Conservation (phyloP, 495 filamentous ascomycete species). For the Collariella sp. region DNA sequence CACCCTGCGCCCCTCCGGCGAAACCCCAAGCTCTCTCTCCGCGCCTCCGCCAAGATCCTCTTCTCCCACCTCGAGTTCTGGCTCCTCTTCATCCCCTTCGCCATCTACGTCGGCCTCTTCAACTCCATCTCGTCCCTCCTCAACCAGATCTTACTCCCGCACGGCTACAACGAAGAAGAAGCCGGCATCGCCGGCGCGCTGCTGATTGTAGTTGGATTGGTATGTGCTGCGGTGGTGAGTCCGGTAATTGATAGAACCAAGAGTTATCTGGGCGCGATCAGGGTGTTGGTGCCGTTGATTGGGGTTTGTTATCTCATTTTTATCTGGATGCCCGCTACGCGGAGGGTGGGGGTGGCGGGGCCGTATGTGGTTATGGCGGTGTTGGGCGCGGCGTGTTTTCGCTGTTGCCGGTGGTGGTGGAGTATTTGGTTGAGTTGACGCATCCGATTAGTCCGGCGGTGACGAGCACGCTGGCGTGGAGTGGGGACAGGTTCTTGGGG, state of each 20-base stretch:
- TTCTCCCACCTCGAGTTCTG: slow-evolving; percentile 56
- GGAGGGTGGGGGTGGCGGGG: slow-evolving; percentile 45
- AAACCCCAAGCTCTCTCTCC: slow-evolving; percentile 43
- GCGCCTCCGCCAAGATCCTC: slow-evolving; percentile 44
- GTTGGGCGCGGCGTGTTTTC: slow-evolving; percentile 69
- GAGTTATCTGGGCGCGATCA: slow-evolving; percentile 65
- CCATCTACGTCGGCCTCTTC: slow-evolving; percentile 84
- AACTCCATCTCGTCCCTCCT: slow-evolving; percentile 82
- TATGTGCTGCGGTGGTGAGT: slow-evolving; percentile 62
- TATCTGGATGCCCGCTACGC: slow-evolving; percentile 68
- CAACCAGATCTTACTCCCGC: slow-evolving; percentile 80
- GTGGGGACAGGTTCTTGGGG: slow-evolving; percentile 76
- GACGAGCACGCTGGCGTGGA: slow-evolving; percentile 74
- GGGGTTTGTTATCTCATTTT: slow-evolving; percentile 64
- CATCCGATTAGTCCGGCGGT: slow-evolving; percentile 85
- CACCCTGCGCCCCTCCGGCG: slow-evolving; percentile 47
- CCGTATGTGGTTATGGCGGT: slow-evolving; percentile 64
- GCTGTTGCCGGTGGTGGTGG: slow-evolving; percentile 74
- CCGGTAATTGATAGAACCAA: slow-evolving; percentile 83
- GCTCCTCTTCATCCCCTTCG: slow-evolving; percentile 66
- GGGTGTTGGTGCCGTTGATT: slow-evolving; percentile 65
- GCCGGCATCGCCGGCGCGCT: slow-evolving; percentile 84
- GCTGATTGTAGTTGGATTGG: slow-evolving; percentile 82
- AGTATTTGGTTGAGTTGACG: slow-evolving; percentile 78
- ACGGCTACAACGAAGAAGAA: slow-evolving; percentile 69